A percentile compares a stretch with the other conserved stretches of the same genome.
Evolutionary conservation across 176 grass and related monocot genomes (phyloP).

Genomic region (Eragrostis curvula): DNA sequence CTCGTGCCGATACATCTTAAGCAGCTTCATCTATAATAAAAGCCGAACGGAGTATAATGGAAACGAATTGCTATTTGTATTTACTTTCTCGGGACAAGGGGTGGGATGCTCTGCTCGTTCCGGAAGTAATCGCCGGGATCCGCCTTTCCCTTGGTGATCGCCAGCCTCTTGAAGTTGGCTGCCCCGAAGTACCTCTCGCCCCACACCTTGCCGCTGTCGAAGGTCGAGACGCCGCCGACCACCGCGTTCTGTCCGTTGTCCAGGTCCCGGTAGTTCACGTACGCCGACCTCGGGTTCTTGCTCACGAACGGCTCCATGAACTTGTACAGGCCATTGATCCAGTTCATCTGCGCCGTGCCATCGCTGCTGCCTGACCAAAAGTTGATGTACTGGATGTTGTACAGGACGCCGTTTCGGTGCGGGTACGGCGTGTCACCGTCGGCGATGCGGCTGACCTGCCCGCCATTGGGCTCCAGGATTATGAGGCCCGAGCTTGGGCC

Average conservation of each 20-base stretch:
- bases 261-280: slow-evolving; percentile 57
- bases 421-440: slow-evolving; percentile 33
- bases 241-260: slow-evolving; percentile 45
- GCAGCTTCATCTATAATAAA: too few relatives aligned
- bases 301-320: slow-evolving; percentile 44
- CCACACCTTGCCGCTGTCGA: slow-evolving; percentile 47
- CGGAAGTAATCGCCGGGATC: slow-evolving; percentile 59
- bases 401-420: slow-evolving; percentile 40
- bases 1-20: too few relatives aligned
- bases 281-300: slow-evolving; percentile 45
- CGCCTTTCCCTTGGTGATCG: slow-evolving; percentile 37
- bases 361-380: slow-evolving; percentile 5
- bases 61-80: background rate
- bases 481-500: background rate
- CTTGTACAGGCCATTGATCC: slow-evolving; percentile 24
- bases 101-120: slow-evolving; percentile 65
- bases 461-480: background rate
- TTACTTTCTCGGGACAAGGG: slow-evolving; percentile 3
- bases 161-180: slow-evolving; percentile 48
- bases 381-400: slow-evolving; percentile 46
- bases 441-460: background rate
- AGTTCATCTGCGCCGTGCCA: background rate
- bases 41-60: too few relatives aligned
- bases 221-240: slow-evolving; percentile 42
- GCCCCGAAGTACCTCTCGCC: slow-evolving; percentile 48